Conservation (phyloP, 805 yeast species). For the Hanseniaspora nectarophila region DNA sequence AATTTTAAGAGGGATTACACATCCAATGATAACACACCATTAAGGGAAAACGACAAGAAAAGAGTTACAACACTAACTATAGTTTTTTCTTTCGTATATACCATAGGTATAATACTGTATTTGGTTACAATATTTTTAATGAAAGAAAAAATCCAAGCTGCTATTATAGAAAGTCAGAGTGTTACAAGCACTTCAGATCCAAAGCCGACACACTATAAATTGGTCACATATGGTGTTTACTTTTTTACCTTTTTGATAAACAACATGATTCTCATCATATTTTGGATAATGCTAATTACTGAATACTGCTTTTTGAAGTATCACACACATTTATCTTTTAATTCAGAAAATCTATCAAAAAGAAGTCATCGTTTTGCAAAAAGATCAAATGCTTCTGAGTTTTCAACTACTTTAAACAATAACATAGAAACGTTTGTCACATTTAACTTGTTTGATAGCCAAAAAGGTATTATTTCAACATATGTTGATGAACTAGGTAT, state of each 20-base stretch:
- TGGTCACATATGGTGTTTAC: not conserved
- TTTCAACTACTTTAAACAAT: not conserved
- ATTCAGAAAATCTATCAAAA: not conserved
- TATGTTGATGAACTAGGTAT: not conserved
- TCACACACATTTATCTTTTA: not conserved
- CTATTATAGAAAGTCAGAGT: not conserved
- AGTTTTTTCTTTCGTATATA: not conserved
- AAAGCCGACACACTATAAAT: not conserved
- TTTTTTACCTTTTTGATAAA: not conserved
- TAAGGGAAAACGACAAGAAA: not conserved
- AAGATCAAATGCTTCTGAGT: not conserved
- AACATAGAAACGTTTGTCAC: not conserved
- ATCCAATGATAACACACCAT: not conserved
- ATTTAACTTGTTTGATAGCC: not conserved
- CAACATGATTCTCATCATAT: not conserved
- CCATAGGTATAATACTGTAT: not conserved
- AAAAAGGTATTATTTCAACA: not conserved
- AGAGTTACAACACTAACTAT: not conserved
- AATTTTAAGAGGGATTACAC: not conserved
- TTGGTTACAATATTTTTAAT: not conserved
- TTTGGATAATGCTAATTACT: not conserved
- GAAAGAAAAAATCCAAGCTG: not conserved
- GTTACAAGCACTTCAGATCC: not conserved
- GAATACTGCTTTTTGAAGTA: conserved; percentile 1
- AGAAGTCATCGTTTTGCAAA: not conserved